A percentile compares a stretch with the other conserved stretches of the same genome.
These are phyloP conservation scores for Tillandsia fasciculata DNA, from an alignment of 176 grass and related monocot species.

Conservation along the genomic window DNA sequence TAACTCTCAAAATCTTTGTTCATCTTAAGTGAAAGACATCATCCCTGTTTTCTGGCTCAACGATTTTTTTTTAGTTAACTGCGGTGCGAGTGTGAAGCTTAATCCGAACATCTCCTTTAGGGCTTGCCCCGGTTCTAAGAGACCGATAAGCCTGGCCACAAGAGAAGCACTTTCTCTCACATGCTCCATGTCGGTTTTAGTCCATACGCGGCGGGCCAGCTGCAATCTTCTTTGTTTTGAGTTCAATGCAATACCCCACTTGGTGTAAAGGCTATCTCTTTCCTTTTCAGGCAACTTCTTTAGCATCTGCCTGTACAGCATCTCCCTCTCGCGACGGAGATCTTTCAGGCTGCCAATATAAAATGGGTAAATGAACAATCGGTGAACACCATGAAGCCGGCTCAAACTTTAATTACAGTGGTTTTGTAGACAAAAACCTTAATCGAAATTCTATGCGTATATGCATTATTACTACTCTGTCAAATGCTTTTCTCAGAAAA, in stretches of 20 bases:
- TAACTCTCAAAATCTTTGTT: slow-evolving; percentile 6
- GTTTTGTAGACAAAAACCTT: background rate
- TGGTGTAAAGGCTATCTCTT: slow-evolving; percentile 55
- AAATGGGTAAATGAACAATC: background rate
- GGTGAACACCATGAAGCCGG: background rate
- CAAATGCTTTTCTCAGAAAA: no score
- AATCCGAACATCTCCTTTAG: slow-evolving; percentile 89
- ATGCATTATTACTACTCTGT: no score
- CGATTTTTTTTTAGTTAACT: slow-evolving; percentile 32
- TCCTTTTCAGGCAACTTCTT: slow-evolving; percentile 41
- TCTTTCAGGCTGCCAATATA: slow-evolving; percentile 43
- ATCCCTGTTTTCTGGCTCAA: slow-evolving; percentile 39
- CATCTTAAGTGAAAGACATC: slow-evolving; percentile 12
- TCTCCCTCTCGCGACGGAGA: slow-evolving; percentile 67
- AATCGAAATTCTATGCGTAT: no score
- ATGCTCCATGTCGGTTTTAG: slow-evolving; percentile 54
- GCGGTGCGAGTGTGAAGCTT: slow-evolving; percentile 50
- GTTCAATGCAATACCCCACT: slow-evolving; percentile 58
- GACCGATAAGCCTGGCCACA: slow-evolving; percentile 50
- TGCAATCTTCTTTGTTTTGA: slow-evolving; percentile 74
- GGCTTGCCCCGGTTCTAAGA: slow-evolving; percentile 41
- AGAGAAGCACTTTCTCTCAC: slow-evolving; percentile 60
- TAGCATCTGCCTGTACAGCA: slow-evolving; percentile 70
- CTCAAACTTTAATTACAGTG: background rate
- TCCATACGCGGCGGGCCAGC: slow-evolving; percentile 57